Evolutionary conservation across 1,284 basidiomycete species (phyloP).

Genomic region (Ustilago shanxiensis): DNA sequence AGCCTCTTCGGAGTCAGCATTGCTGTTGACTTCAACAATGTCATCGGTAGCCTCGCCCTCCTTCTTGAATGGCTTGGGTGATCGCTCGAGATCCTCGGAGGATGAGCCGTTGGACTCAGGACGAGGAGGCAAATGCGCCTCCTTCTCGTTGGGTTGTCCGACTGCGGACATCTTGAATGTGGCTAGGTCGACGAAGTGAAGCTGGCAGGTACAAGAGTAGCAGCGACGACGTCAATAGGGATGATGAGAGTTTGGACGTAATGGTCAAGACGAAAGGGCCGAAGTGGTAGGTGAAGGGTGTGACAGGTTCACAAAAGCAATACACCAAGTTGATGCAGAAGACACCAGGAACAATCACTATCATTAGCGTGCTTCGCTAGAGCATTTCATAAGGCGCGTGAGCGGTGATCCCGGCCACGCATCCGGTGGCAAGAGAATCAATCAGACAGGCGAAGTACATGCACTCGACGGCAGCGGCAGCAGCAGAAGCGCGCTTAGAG

Average conservation of each 20-base stretch:
- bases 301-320: neutral
- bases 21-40: constrained; percentile 32
- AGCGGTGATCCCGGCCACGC: neutral
- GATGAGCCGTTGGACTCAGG: constrained; percentile 25
- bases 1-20: constrained; percentile 34
- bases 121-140: constrained; percentile 7
- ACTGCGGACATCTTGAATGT: constrained; percentile 20
- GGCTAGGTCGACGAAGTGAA: neutral
- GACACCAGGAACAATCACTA: constrained; percentile 6
- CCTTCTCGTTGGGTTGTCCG: constrained; percentile 35
- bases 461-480: neutral
- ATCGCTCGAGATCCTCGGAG: constrained; percentile 40
- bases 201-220: neutral
- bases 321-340: constrained; percentile 2
- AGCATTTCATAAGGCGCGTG: no score
- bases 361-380: neutral
- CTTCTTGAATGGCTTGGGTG: constrained; percentile 22
- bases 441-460: neutral
- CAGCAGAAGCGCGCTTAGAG: neutral
- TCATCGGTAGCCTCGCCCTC: constrained; percentile 15
- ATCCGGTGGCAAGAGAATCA: neutral
- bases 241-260: neutral
- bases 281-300: neutral
- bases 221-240: no score
- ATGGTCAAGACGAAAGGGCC: constrained; percentile 5